Percentiles rank a stretch among this genome's conserved stretches.
These are phyloP conservation scores for Fragaria ananassa DNA, from an alignment of 306 rosid genomes.

Conservation along the genomic window DNA sequence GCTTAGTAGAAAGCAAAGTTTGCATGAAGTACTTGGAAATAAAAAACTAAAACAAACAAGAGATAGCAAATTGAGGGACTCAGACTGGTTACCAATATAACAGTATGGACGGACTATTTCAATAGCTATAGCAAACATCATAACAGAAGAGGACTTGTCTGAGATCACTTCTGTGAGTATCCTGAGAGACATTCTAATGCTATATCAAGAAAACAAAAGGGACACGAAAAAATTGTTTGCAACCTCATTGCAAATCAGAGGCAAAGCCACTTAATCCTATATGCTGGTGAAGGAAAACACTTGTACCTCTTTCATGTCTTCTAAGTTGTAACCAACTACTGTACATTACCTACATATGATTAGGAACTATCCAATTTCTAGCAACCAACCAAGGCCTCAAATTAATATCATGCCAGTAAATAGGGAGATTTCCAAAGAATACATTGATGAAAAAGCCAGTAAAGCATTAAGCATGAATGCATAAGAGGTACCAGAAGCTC, in stretches of 20 bases:
- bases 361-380: neutral
- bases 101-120: neutral
- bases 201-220: neutral
- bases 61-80: neutral
- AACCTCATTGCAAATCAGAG: neutral
- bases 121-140: neutral
- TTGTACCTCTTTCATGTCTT: neutral
- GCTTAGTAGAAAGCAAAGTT: too few species aligned
- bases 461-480: neutral
- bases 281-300: too few species aligned
- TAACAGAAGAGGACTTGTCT: neutral
- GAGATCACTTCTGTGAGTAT: neutral
- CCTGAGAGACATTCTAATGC: neutral
- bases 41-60: too few species aligned
- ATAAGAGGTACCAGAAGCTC: neutral
- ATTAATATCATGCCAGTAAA: too few species aligned
- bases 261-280: neutral
- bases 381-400: neutral
- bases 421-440: neutral
- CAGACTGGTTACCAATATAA: neutral
- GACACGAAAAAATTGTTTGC: neutral
- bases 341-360: neutral
- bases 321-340: neutral
- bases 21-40: too few species aligned
- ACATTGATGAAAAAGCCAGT: neutral